Conservation (phyloP, 2,329 filamentous ascomycete genomes). For the Sarocladium brachiariae region DNA sequence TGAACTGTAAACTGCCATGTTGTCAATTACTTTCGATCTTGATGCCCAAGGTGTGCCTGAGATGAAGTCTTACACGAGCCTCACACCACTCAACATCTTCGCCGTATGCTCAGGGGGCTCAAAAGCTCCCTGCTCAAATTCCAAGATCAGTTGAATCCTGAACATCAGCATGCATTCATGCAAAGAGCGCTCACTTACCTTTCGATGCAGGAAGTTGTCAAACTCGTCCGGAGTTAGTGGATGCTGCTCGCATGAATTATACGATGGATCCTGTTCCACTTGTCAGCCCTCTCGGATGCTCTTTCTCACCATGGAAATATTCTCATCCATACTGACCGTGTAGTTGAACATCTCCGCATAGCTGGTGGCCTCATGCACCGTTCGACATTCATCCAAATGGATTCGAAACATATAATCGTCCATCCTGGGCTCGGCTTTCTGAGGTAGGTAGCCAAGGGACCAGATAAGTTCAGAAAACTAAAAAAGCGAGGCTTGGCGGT, state of each 20-base stretch:
- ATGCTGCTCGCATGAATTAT: conserved; percentile 45
- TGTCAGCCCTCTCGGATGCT: background rate
- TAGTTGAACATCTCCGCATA: conserved; percentile 56
- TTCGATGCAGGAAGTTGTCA: conserved; percentile 46
- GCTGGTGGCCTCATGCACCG: conserved; percentile 44
- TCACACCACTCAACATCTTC: conserved; percentile 42
- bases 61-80: conserved; percentile 42
- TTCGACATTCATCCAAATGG: conserved; percentile 40
- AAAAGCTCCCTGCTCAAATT: conserved; percentile 49
- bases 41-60: no score
- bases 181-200: conserved; percentile 30
- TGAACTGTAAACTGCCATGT: conserved; percentile 44
- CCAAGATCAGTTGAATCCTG: background rate
- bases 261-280: conserved; percentile 37
- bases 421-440: conserved; percentile 29
- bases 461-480: no score
- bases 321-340: conserved; percentile 31
- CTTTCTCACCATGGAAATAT: background rate
- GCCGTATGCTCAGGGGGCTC: conserved; percentile 36
- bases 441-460: no score
- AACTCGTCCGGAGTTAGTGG: conserved; percentile 47
- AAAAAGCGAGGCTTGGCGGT: background rate
- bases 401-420: conserved; percentile 52
- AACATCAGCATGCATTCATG: background rate
- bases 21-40: conserved; percentile 7